These are phyloP conservation scores for Fusarium sp. DNA, from an alignment of 2,329 filamentous ascomycete genomes.

Conservation along the genomic window DNA sequence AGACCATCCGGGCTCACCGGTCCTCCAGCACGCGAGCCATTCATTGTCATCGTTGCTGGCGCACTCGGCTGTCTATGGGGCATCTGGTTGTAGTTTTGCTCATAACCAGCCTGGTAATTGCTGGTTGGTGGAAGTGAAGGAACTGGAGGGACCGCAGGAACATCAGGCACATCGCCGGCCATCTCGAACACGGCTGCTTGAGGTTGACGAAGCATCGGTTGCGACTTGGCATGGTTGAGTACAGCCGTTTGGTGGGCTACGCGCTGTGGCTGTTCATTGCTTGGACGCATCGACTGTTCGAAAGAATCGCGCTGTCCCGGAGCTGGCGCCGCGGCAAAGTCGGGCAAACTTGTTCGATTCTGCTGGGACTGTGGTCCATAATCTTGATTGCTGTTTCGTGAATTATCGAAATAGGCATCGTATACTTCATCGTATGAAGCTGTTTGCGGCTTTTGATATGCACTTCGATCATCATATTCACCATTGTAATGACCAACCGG, in stretches of 20 bases:
- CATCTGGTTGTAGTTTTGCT: conserved; percentile 44
- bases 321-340: conserved; percentile 59
- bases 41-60: conserved; percentile 44
- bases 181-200: conserved; percentile 82
- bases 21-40: conserved; percentile 33
- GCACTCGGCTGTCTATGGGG: conserved; percentile 52
- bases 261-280: conserved; percentile 59
- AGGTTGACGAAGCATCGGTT: conserved; percentile 73
- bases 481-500: conserved; percentile 46
- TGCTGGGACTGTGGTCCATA: conserved; percentile 41
- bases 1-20: conserved; percentile 59
- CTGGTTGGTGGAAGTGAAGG: conserved; percentile 49
- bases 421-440: conserved; percentile 66
- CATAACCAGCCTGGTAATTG: conserved; percentile 50
- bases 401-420: conserved; percentile 66
- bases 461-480: conserved; percentile 52
- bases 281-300: conserved; percentile 62
- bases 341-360: conserved; percentile 52
- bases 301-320: conserved; percentile 59
- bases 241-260: conserved; percentile 66
- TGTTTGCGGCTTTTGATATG: conserved; percentile 48
- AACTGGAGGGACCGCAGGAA: conserved; percentile 65
- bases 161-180: conserved; percentile 70
- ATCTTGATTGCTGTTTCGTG: conserved; percentile 49
- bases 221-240: conserved; percentile 73